These are phyloP conservation scores for Zymoseptoria pseudotritici DNA, from an alignment of 2,329 filamentous ascomycete genomes.

Conservation along the genomic window DNA sequence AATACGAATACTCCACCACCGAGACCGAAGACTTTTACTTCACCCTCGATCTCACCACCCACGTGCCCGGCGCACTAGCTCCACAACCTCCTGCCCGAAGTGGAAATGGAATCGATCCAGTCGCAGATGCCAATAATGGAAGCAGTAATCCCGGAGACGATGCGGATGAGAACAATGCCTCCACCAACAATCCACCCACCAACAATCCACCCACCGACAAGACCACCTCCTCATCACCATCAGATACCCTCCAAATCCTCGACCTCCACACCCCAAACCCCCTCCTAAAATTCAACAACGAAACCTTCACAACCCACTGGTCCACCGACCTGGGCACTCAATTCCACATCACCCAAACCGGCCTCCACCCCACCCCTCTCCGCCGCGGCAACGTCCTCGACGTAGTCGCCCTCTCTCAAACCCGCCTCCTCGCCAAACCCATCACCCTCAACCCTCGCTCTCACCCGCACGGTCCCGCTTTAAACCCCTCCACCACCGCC, in stretches of 20 bases:
- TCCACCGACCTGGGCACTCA: slow-evolving; percentile 75
- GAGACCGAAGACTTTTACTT: slow-evolving; percentile 55
- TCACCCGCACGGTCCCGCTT: slow-evolving; percentile 17
- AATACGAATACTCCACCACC: slow-evolving; percentile 53
- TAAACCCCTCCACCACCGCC: slow-evolving; percentile 16
- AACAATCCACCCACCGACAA: not conserved
- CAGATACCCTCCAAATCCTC: slow-evolving; percentile 61
- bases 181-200: not conserved
- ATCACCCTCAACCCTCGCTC: slow-evolving; percentile 42
- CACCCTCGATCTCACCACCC: slow-evolving; percentile 49
- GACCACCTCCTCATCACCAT: slow-evolving; percentile 21
- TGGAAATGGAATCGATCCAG: no score
- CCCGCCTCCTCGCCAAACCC: slow-evolving; percentile 62
- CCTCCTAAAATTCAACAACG: slow-evolving; percentile 69
- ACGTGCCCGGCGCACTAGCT: slow-evolving; percentile 26
- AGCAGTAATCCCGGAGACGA: not conserved
- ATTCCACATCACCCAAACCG: slow-evolving; percentile 48
- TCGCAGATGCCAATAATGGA: not conserved
- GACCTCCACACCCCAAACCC: slow-evolving; percentile 71
- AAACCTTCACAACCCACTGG: slow-evolving; percentile 76
- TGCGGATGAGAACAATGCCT: no score
- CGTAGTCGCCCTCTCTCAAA: slow-evolving; percentile 62
- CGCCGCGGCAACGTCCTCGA: slow-evolving; percentile 55
- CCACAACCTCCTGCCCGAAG: slow-evolving; percentile 3
- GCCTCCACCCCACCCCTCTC: slow-evolving; percentile 35